Percentiles rank a stretch among this genome's conserved stretches.
phyloP scores from a whole-genome alignment of 1,284 basidiomycete genomes.

The Veloporphyrellus conicus region DNA sequence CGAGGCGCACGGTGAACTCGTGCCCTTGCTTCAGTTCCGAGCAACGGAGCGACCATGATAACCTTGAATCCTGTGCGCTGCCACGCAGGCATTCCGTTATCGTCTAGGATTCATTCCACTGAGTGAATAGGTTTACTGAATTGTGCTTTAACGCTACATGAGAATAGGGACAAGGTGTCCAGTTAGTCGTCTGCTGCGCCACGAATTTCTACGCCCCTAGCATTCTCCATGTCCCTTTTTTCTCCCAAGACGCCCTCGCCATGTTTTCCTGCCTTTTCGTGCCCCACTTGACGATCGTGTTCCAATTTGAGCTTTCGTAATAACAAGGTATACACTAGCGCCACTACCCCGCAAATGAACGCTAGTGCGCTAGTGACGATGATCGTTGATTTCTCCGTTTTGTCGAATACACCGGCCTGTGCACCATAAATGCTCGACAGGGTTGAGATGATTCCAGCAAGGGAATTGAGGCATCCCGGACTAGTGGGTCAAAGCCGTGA shows the following conservation, averaged over 20 bases:
- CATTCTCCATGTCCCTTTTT: slow-evolving; percentile 20
- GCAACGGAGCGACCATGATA: slow-evolving; percentile 2
- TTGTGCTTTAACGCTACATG: too few species aligned
- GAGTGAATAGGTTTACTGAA: too few species aligned
- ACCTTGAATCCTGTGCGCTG: background rate
- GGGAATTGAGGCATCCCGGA: slow-evolving; percentile 50
- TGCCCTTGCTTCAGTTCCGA: slow-evolving; percentile 13
- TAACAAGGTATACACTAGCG: slow-evolving; percentile 42
- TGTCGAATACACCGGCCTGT: slow-evolving; percentile 44
- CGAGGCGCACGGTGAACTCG: slow-evolving; percentile 14
- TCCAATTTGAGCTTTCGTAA: slow-evolving; percentile 42
- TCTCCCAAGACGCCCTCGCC: slow-evolving; percentile 44
- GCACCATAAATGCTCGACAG: slow-evolving; percentile 47
- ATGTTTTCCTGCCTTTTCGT: slow-evolving; percentile 42
- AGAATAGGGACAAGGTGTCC: too few species aligned
- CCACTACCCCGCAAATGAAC: slow-evolving; percentile 38
- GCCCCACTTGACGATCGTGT: slow-evolving; percentile 44
- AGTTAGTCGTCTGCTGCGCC: too few species aligned
- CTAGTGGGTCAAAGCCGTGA: slow-evolving; percentile 28
- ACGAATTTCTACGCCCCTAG: background rate
- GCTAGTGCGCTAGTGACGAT: slow-evolving; percentile 42
- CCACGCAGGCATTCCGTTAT: slow-evolving; percentile 2
- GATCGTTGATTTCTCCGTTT: slow-evolving; percentile 42
- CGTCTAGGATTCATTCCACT: background rate
- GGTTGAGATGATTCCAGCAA: slow-evolving; percentile 52